phyloP scores from a whole-genome alignment of 2,329 filamentous ascomycete genomes.

The Aspergillus sp. region DNA sequence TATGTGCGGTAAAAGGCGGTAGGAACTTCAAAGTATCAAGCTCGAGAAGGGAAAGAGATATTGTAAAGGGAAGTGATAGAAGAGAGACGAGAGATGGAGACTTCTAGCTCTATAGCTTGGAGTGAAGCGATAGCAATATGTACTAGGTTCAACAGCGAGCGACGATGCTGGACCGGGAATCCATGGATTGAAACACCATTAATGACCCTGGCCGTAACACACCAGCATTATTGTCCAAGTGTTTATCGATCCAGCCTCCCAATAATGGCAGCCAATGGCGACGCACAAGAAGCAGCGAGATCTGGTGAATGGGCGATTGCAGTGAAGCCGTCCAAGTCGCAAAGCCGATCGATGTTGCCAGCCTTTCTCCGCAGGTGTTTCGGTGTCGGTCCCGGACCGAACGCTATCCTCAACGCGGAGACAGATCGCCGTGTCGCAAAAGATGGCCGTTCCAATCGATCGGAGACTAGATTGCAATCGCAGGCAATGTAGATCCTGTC shows the following conservation, averaged over 20 bases:
- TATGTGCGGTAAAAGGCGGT: no score
- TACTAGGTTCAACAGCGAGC: conserved; percentile 6
- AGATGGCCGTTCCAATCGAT: no score
- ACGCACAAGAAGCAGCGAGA: not conserved
- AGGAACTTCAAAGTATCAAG: no score
- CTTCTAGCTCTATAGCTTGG: no score
- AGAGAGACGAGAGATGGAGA: no score
- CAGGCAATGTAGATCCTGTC: no score
- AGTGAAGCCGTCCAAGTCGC: not conserved
- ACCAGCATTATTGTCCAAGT: conserved; percentile 6
- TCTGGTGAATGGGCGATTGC: not conserved
- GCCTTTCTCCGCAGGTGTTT: not conserved
- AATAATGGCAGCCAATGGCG: conserved; percentile 1
- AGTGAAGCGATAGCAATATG: not conserved
- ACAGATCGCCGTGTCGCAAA: not conserved
- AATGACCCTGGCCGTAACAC: conserved; percentile 6
- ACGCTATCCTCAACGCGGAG: not conserved
- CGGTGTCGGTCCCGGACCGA: not conserved
- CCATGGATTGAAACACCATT: conserved; percentile 12
- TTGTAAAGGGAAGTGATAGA: no score
- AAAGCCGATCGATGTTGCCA: not conserved
- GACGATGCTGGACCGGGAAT: conserved; percentile 6
- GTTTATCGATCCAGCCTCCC: conserved; percentile 7
- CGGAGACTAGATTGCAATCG: no score
- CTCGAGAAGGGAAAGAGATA: no score